Conservation (phyloP, 2,329 filamentous ascomycete species). For the Penicillium sp. region DNA sequence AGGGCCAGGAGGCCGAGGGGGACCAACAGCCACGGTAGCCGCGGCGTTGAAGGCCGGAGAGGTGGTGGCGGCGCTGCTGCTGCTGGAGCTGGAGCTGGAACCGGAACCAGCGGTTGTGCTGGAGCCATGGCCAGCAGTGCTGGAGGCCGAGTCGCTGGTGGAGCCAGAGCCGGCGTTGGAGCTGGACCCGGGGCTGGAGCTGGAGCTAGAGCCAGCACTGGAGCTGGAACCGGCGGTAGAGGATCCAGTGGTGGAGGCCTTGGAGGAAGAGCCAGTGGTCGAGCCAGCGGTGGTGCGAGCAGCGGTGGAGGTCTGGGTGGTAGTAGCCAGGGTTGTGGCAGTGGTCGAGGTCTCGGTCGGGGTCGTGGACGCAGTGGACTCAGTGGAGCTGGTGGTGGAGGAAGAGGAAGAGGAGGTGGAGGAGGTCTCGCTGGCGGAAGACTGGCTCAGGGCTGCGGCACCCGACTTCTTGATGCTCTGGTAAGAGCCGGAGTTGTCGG, state of each 20-base stretch:
- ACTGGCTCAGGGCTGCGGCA: slow-evolving; percentile 10
- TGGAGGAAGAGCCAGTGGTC: slow-evolving; percentile 3
- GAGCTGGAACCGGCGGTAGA: slow-evolving; percentile 15
- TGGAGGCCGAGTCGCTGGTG: slow-evolving; percentile 12
- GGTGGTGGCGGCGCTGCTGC: slow-evolving; percentile 7
- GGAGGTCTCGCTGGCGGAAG: slow-evolving; percentile 14
- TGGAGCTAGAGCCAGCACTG: slow-evolving; percentile 6
- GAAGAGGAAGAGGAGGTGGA: background rate
- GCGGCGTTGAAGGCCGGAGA: slow-evolving; percentile 18
- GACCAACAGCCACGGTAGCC: slow-evolving; percentile 20
- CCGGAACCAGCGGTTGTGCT: slow-evolving; percentile 6
- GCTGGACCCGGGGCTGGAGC: slow-evolving; percentile 8
- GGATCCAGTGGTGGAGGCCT: slow-evolving; percentile 14
- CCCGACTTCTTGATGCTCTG: slow-evolving; percentile 57
- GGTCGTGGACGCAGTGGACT: too few relatives aligned
- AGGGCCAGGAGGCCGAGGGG: slow-evolving; percentile 25
- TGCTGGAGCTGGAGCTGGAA: slow-evolving; percentile 8
- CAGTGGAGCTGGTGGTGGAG: slow-evolving; percentile 2
- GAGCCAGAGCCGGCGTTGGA: slow-evolving; percentile 15
- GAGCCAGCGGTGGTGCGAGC: slow-evolving; percentile 9
- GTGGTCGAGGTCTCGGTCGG: slow-evolving; percentile 11
- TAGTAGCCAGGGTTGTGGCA: slow-evolving; percentile 10
- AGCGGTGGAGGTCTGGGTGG: slow-evolving; percentile 11
- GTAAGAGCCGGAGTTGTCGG: slow-evolving; percentile 60
- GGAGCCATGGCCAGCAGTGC: slow-evolving; percentile 9